A percentile compares a stretch with the other conserved stretches of the same genome.
phyloP scores from a whole-genome alignment of 768 basidiomycete species.

The Nidularia pulvinata region DNA sequence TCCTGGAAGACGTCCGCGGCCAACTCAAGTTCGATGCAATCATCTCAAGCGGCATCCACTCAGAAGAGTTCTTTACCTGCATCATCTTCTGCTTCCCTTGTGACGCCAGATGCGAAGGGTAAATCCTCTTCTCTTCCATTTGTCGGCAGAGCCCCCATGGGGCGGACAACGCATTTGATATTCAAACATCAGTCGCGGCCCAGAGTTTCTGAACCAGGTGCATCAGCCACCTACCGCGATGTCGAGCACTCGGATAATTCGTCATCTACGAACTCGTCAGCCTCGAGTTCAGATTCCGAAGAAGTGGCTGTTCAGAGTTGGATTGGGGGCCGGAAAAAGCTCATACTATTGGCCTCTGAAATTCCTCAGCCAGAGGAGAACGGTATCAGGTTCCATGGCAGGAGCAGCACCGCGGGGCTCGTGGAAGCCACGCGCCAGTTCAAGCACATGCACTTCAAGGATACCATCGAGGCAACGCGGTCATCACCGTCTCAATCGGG shows the following conservation, averaged over 20 bases:
- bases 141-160: too few species aligned
- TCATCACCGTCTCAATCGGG: neutral
- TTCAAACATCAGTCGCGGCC: constrained; percentile 13
- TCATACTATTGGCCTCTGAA: constrained; percentile 31
- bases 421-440: constrained; percentile 53
- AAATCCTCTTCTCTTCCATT: too few species aligned
- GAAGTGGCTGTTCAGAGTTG: constrained; percentile 26
- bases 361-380: constrained; percentile 27
- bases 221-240: neutral
- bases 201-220: neutral
- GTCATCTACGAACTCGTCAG: constrained; percentile 10
- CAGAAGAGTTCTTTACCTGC: neutral
- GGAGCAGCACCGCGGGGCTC: constrained; percentile 56
- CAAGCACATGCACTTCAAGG: constrained; percentile 48
- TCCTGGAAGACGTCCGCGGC: constrained; percentile 51
- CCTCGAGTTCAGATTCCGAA: constrained; percentile 27
- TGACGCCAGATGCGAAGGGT: neutral
- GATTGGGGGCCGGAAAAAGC: constrained; percentile 30
- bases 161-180: constrained; percentile 20
- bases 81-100: neutral
- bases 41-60: neutral
- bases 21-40: neutral
- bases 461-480: constrained; percentile 14
- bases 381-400: constrained; percentile 58
- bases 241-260: neutral